Conservation (phyloP, 2,329 filamentous ascomycete species). For the Fusarium metavorans region DNA sequence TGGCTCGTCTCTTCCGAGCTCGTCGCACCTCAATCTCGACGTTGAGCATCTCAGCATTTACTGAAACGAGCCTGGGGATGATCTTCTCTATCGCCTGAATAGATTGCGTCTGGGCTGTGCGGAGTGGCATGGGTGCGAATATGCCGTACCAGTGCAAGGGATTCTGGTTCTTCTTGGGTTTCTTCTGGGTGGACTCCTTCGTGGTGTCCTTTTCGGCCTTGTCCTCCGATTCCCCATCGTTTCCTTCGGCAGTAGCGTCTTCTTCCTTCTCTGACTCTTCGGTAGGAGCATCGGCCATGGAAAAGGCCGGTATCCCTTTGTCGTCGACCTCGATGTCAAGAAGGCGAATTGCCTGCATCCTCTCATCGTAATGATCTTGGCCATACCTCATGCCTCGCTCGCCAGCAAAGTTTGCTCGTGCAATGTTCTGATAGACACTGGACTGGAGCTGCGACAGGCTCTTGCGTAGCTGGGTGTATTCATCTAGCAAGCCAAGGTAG, state of each 20-base stretch:
- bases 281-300: slow-evolving; percentile 14
- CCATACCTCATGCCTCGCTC: slow-evolving; percentile 74
- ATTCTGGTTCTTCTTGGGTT: slow-evolving; percentile 36
- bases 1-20: slow-evolving; percentile 66
- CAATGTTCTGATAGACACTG: slow-evolving; percentile 69
- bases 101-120: slow-evolving; percentile 70
- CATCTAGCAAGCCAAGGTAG: slow-evolving; percentile 75
- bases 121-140: slow-evolving; percentile 64
- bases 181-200: slow-evolving; percentile 26
- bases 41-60: slow-evolving; percentile 71
- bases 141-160: slow-evolving; percentile 71
- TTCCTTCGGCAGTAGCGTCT: neutral
- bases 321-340: slow-evolving; percentile 47
- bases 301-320: slow-evolving; percentile 32
- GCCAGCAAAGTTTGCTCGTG: slow-evolving; percentile 82
- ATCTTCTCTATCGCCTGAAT: slow-evolving; percentile 66
- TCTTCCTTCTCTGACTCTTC: slow-evolving; percentile 17
- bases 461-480: slow-evolving; percentile 71
- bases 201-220: slow-evolving; percentile 14
- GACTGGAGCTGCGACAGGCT: slow-evolving; percentile 67
- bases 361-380: slow-evolving; percentile 77
- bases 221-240: slow-evolving; percentile 10
- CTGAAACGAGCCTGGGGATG: slow-evolving; percentile 67
- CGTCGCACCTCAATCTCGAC: slow-evolving; percentile 77
- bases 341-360: slow-evolving; percentile 73